phyloP scores from a whole-genome alignment of 345 rosid species.

The Euphorbia pulcherrima region DNA sequence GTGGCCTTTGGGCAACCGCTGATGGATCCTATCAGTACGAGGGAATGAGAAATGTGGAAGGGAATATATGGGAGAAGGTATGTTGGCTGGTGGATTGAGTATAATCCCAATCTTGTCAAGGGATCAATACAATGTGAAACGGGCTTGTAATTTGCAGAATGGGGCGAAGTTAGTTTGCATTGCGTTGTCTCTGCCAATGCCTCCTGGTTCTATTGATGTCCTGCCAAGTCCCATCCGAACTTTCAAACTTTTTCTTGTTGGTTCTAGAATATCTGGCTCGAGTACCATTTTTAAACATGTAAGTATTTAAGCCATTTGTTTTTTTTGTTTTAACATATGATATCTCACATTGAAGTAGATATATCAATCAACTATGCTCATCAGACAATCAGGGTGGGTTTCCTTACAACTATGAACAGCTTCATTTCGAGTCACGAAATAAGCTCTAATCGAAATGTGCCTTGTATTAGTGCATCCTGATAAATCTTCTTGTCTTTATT shows the following conservation, averaged over 20 bases:
- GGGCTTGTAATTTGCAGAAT: conserved; percentile 34
- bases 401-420: too few relatives aligned
- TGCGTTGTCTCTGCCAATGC: conserved; percentile 58
- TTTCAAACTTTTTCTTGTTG: conserved; percentile 65
- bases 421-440: too few relatives aligned
- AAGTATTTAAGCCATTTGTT: conserved; percentile 5
- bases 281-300: conserved; percentile 88
- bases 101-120: conserved; percentile 7
- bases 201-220: conserved; percentile 28
- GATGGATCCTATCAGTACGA: conserved; percentile 71
- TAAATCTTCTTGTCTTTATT: background rate
- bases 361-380: too few relatives aligned
- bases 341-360: too few relatives aligned
- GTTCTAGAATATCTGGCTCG: conserved; percentile 68
- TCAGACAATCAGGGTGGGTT: too few relatives aligned
- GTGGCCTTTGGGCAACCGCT: conserved; percentile 56
- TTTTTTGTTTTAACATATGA: too few relatives aligned
- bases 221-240: conserved; percentile 22
- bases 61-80: conserved; percentile 70
- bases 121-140: conserved; percentile 9
- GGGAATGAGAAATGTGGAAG: conserved; percentile 53
- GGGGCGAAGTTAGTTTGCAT: conserved; percentile 40
- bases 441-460: too few relatives aligned
- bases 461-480: background rate
- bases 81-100: conserved; percentile 12